Percentiles rank a stretch among this genome's conserved stretches.
Evolutionary conservation across 805 yeast genomes (phyloP).

Genomic region (Candida broadrunensis): DNA sequence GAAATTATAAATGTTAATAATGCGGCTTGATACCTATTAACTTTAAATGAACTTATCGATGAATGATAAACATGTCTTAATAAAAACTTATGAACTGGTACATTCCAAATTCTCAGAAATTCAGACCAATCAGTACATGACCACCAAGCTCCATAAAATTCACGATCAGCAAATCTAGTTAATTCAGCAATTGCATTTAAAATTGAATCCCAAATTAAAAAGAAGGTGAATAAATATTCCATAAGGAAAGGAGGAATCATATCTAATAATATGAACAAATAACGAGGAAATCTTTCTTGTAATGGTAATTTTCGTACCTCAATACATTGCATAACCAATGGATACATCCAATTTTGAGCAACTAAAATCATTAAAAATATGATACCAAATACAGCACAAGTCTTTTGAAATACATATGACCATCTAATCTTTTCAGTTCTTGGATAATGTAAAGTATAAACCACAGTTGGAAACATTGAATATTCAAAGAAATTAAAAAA

Average conservation of each 20-base stretch:
- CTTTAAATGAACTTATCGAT: slow-evolving; percentile 69
- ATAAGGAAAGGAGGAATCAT: slow-evolving; percentile 76
- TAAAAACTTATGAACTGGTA: slow-evolving; percentile 86
- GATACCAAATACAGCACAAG: slow-evolving; percentile 82
- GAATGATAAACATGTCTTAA: slow-evolving; percentile 93
- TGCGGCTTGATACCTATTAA: slow-evolving; percentile 69
- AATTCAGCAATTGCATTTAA: slow-evolving; percentile 87
- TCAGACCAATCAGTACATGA: slow-evolving; percentile 91
- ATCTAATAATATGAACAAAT: slow-evolving; percentile 63
- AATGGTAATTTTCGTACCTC: slow-evolving; percentile 51
- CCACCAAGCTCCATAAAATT: slow-evolving; percentile 98
- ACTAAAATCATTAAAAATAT: slow-evolving; percentile 77
- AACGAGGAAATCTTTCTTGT: slow-evolving; percentile 39
- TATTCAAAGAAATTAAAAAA: slow-evolving; percentile 65
- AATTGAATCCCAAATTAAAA: slow-evolving; percentile 93
- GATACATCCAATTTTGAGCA: slow-evolving; percentile 74
- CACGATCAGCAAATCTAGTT: slow-evolving; percentile 82
- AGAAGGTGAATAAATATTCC: slow-evolving; percentile 75
- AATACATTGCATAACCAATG: slow-evolving; percentile 61
- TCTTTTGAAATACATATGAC: slow-evolving; percentile 64
- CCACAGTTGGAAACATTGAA: slow-evolving; percentile 86
- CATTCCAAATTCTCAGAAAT: slow-evolving; percentile 91
- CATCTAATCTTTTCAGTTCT: slow-evolving; percentile 68
- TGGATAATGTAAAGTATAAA: slow-evolving; percentile 80
- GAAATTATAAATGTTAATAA: slow-evolving; percentile 76